Percentiles rank a stretch among this genome's conserved stretches.
phyloP scores from a whole-genome alignment of 164 flowering plant species.

The Vitis labrusca region DNA sequence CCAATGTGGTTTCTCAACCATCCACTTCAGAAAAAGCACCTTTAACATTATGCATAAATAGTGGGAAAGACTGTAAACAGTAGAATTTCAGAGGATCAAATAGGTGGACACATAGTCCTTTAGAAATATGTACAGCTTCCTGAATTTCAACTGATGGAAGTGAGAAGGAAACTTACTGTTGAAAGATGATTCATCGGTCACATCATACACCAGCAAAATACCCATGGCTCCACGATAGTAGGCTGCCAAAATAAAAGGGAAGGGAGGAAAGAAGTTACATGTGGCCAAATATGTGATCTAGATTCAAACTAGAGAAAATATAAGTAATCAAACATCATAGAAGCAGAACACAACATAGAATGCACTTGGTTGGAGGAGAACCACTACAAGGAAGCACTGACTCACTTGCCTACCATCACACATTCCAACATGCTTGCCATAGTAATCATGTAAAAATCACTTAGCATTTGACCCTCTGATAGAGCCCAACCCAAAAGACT shows the following conservation, averaged over 20 bases:
- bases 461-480: background rate
- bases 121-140: background rate
- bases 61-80: background rate
- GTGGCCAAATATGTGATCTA: background rate
- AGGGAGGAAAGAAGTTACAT: background rate
- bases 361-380: background rate
- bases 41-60: background rate
- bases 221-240: conserved; percentile 85
- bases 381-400: background rate
- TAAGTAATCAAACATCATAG: too few relatives aligned
- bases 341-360: background rate
- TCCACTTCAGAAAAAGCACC: background rate
- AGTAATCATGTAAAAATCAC: background rate
- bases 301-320: background rate
- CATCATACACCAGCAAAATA: conserved; percentile 72
- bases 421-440: background rate
- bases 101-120: background rate
- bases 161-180: conserved; percentile 42
- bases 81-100: background rate
- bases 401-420: background rate
- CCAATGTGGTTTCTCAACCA: background rate
- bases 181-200: conserved; percentile 71
- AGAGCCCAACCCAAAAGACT: background rate
- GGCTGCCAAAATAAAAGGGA: conserved; percentile 36
- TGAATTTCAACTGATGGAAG: background rate